Evolutionary conservation across 306 rosid genomes (phyloP), one percentile per base, ranked within the genome.

Genomic region (Cotoneaster glaucophyllus): DNA sequence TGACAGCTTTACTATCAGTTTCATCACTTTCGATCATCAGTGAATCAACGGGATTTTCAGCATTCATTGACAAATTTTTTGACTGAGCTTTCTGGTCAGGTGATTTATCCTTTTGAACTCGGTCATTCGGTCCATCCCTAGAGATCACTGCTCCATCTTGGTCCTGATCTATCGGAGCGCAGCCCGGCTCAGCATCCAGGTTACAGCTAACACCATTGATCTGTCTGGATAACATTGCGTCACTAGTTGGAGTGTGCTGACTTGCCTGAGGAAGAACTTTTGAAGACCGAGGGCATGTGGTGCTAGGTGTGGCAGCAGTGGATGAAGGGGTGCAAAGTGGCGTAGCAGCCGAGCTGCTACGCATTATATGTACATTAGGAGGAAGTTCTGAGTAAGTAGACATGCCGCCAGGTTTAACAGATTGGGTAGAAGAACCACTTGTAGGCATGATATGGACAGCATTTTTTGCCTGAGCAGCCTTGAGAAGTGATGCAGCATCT

Each of bases 381-480:
- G 34, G 83, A 74, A 82, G 82, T 78, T 90, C 90, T 12, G 76
- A 58, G 69, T 44, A 15, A 82, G 66, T 64, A 64, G 24, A 7
- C 41, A 28, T 31, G 68, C 41, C 11, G 15, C 68, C 43, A 31
- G 43, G 43, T 64, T 29, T 12, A 31, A 37, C 18, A 28, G 83
- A 17, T 73, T 86, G 87, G 34, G 74, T 56, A 37, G 87, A 64
- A 64, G 68, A 77, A 71, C 77, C 71, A 53, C 73, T 81, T 37
- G 84, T 29, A 58, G 90, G 92, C 82, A 74, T 75, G 61, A 78
- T 41, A 70, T 82, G 86, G 62, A 77, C 85, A 24, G 80, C 77
- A 44, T 79, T 85, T 83, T 79, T 87, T 32, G 83, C 88, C 73
- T 83, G 90, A 76, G 84, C 82, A 74, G 88, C 84, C 88, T 85